Evolutionary conservation across 176 grass and related monocot genomes (phyloP), one percentile per base, ranked within the genome.

Genomic region (Poa annua): DNA sequence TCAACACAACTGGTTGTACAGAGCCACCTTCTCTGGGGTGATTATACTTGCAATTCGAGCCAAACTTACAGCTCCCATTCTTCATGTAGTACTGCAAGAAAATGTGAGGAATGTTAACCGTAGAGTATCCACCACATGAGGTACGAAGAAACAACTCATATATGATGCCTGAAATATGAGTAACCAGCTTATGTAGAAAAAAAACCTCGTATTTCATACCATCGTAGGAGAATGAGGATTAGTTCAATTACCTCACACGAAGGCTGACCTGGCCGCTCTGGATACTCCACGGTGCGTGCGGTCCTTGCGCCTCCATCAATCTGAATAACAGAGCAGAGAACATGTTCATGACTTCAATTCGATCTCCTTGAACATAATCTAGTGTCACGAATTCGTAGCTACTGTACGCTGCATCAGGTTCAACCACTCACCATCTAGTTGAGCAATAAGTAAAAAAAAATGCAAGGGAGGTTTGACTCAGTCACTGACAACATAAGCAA

Each of bases 51-150:
- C 96, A 98, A 34, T 90, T 88, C 50, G 93, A 80, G 38, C 93
- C 96, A 74, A 90, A 96, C 66, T 93, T 95, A 83, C 96, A 95
- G 25, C 77, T 92, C 73, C 96, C 91, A 77, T 92, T 98, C 85
- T 96, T 98, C 62, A 91, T 84, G 62, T 92, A 98, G 78, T 88
- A 91, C 96, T 98, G 85, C 73, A 88, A 85, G 44, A 48, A 48
- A 76, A 24, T 11, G 17, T 11, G 51, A 74, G 69, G 1, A 57
- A 16, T 3, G 1, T 3, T 71, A 66, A 71, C 22, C 11, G 50
- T 29, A 54, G 13, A 25, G 39, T 39, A 79, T 51, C 11, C 54
- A 32, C 16, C 51, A 74, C 20, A 56, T 57, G 64, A 63, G 48
- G 76, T 17, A 21, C 1, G 52, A 72, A 74, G 51, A 54, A 77